Evolutionary conservation across 345 rosid genomes (phyloP), one percentile per base, ranked within the genome.

Genomic region (Salix suchowensis): DNA sequence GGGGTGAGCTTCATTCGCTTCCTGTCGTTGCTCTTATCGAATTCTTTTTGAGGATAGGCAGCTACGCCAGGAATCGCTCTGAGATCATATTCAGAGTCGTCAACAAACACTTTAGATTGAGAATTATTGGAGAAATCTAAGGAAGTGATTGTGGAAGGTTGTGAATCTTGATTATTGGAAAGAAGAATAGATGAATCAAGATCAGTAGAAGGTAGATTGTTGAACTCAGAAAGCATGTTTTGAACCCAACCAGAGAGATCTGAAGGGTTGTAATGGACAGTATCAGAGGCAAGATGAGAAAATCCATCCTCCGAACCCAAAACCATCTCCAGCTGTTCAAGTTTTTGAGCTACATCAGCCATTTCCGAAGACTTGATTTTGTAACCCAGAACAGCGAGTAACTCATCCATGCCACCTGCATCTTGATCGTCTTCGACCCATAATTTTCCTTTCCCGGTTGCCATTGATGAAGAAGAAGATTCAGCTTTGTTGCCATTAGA

Each of bases 361-460:
- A 82, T 82, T 61, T 82, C 84, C 3, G 84, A 82, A 3, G 84
- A 74, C 32, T 65, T 60, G 14, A 82, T 79, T 39, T 82, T 78
- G 77, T 78, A 82, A 19, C 85, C 85, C 66, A 82, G 21, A 18
- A 78, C 81, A 4, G 78, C 78, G n/a, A 81, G 78, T 32, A 82
- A 28, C 40, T 82, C 85, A 58, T 82, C 85, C 82, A 82, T 75
- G 19, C 74, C 82, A 9, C 85, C 88, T 8, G 87, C 75, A 61
- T 85, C 94, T 72, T 83, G 88, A 23, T 83, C 93, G 18, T 80
- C 79, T 54, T 86, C 86, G 42, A 26, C 14, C 86, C 85, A 78
- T 42, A 79, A 40, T 82, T 84, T 86, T 28, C 74, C 88, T 80
- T 86, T 87, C 28, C 73, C 81, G 15, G 58, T 75, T 68, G n/a